Evolutionary conservation across 768 basidiomycete genomes (phyloP), one percentile per base, ranked within the genome.

Genomic region (Amanita rubescens): DNA sequence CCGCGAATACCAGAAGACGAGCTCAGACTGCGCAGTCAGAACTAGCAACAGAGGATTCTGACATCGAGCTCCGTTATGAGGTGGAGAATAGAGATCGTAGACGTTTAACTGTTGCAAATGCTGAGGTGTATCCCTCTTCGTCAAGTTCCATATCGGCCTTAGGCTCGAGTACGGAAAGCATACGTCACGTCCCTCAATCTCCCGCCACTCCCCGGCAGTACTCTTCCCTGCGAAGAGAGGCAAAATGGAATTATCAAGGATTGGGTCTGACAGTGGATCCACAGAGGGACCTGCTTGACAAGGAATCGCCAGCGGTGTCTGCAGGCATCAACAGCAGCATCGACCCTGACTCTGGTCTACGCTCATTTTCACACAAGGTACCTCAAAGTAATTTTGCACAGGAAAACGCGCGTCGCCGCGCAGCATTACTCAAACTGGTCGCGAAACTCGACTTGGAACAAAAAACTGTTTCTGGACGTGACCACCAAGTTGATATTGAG

Each of bases 71-170:
- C 27, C 70, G 65, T 12, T 72, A 71, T 57, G 74, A 77, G 49
- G 60, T 57, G n/a, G 68, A 69, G 44, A 62, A 63, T 41, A 62
- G 65, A 34, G 68, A 73, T 15, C 67, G 65, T 47, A 70, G 76
- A 4, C 75, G 70, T 38, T 62, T 78, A 15, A 72, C 71, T 10
- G 73, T 79, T 22, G 68, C 74, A 6, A 78, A 77, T 53, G 71
- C 72, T 1, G 71, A 72, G 39, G 67, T 73, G 10, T 60, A 70
- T n/a, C 63, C 52, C 5, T 30, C 27, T 17, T 53, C 71, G 2
- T 73, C 76, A 8, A 70, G 66, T 20, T 71, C 69, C 3, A 65
- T 74, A 44, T 75, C 74, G 3, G 76, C 73, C 15, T 53, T 46
- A n/a, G 20, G 27, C 9, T 45, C 52, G 24, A 69, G 69, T 43